Conservation (phyloP, 2,329 filamentous ascomycete species). For the Trichoderma sp. region DNA sequence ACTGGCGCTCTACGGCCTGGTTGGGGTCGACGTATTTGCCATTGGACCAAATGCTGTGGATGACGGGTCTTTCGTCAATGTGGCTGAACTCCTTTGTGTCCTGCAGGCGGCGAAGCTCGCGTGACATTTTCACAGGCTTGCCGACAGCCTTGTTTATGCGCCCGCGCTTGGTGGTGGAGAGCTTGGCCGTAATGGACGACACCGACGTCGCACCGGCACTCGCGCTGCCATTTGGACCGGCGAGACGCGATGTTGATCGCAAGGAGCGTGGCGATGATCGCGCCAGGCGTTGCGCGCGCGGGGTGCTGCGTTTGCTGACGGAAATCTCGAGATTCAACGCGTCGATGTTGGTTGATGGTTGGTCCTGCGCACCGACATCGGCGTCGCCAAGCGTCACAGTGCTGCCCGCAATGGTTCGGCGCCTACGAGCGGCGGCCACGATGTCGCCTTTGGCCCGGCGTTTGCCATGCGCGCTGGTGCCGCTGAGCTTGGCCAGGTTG, state of each 20-base stretch:
- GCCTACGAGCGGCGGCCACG: constrained; percentile 41
- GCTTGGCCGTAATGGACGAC: constrained; percentile 45
- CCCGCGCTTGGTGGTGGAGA: constrained; percentile 58
- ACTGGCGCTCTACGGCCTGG: constrained; percentile 37
- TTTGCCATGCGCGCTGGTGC: constrained; percentile 59
- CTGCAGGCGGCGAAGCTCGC: constrained; percentile 58
- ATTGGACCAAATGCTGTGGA: constrained; percentile 62
- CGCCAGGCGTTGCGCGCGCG: constrained; percentile 34
- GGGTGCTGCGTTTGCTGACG: constrained; percentile 36
- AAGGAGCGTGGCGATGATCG: constrained; percentile 32
- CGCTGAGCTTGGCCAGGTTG: constrained; percentile 61
- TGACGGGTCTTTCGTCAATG: constrained; percentile 56
- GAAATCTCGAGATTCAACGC: constrained; percentile 47
- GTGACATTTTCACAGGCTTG: constrained; percentile 45
- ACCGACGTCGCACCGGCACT: constrained; percentile 27
- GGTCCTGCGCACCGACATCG: constrained; percentile 25
- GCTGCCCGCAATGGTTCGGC: constrained; percentile 46
- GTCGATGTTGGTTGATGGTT: constrained; percentile 37
- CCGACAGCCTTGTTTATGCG: constrained; percentile 45
- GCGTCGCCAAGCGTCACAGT: constrained; percentile 30
- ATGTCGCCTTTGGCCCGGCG: constrained; percentile 51
- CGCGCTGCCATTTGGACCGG: constrained; percentile 32
- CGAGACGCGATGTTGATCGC: constrained; percentile 44
- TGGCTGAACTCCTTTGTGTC: constrained; percentile 61
- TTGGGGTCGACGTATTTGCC: constrained; percentile 57